Conservation (phyloP, 108 stramenopile species). For the Fistulifera pelliculosa region DNA sequence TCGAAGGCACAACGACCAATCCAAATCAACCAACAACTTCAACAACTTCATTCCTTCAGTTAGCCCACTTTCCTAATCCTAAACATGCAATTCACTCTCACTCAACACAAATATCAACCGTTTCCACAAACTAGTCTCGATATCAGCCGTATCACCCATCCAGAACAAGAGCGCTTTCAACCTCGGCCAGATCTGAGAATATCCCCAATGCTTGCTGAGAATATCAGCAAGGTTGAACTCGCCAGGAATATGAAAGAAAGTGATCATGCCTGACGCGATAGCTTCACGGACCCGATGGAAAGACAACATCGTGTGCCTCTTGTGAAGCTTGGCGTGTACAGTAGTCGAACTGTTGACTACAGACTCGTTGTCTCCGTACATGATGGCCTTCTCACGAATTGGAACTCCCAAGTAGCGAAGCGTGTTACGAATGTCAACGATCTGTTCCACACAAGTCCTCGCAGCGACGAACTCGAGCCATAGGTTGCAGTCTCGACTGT, state of each 20-base stretch:
- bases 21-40: too few relatives aligned
- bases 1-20: too few relatives aligned
- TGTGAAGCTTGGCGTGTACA: constrained; percentile 9
- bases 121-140: not conserved
- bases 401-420: constrained; percentile 20
- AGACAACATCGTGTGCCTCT: constrained; percentile 13
- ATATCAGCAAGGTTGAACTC: constrained; percentile 13
- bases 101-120: not conserved
- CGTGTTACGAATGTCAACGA: constrained; percentile 19
- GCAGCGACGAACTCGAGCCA: constrained; percentile 32
- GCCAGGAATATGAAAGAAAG: constrained; percentile 4
- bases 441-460: constrained; percentile 16
- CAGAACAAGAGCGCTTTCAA: constrained; percentile 2
- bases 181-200: not conserved
- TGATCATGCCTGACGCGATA: constrained; percentile 7
- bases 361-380: constrained; percentile 32
- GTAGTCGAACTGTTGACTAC: constrained; percentile 19
- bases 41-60: too few relatives aligned
- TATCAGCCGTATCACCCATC: constrained; percentile 2
- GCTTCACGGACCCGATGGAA: constrained; percentile 21
- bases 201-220: constrained; percentile 13
- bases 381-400: constrained; percentile 15
- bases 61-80: too few relatives aligned
- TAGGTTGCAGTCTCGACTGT: constrained; percentile 28
- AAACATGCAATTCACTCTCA: too few relatives aligned